A percentile compares a stretch with the other conserved stretches of the same genome.
phyloP scores from a whole-genome alignment of 345 rosid genomes.

The Salix purpurea region DNA sequence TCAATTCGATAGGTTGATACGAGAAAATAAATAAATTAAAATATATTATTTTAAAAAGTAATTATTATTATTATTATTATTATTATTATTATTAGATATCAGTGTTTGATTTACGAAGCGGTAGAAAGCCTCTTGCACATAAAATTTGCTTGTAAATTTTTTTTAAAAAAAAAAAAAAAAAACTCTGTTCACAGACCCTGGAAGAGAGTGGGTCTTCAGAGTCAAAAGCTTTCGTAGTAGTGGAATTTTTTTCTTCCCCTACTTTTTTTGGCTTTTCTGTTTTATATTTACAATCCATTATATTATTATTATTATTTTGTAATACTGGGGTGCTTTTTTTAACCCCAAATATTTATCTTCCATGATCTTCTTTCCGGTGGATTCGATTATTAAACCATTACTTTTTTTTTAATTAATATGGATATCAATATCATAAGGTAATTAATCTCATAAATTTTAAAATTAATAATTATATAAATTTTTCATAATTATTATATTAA shows the following conservation, averaged over 20 bases:
- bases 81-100: too few species aligned
- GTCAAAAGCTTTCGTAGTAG: background rate
- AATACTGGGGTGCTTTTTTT: background rate
- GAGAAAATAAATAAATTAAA: too few species aligned
- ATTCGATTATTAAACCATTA: background rate
- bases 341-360: background rate
- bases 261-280: background rate
- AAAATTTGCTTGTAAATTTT: too few species aligned
- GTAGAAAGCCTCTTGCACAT: too few species aligned
- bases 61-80: too few species aligned
- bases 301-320: background rate
- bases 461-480: too few species aligned
- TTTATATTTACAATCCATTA: background rate
- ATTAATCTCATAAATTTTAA: too few species aligned
- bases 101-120: too few species aligned
- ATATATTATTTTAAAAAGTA: too few species aligned
- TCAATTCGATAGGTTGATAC: too few species aligned
- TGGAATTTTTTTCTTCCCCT: background rate
- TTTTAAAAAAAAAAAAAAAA: too few species aligned
- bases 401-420: background rate
- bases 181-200: background rate
- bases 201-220: background rate
- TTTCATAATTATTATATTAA: too few species aligned
- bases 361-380: background rate
- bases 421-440: rapidly evolving